phyloP scores from a whole-genome alignment of 345 rosid genomes.

The Gossypium thurberi region DNA sequence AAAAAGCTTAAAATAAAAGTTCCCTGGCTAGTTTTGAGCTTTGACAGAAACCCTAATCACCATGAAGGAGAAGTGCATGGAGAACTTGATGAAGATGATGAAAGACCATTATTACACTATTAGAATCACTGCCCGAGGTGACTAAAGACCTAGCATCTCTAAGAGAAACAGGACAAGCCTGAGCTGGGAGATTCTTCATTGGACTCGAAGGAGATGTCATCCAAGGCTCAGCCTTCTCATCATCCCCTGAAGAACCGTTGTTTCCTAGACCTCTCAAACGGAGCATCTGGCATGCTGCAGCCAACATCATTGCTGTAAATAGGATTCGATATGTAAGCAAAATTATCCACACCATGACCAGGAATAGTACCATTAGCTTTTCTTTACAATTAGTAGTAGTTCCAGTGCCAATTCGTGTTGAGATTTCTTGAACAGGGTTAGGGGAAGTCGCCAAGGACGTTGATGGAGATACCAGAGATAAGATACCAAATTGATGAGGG shows the following conservation, averaged over 20 bases:
- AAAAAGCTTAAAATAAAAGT: background rate
- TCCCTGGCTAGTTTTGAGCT: background rate
- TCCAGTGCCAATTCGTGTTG: background rate
- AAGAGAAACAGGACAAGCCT: slow-evolving; percentile 70
- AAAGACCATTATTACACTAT: slow-evolving; percentile 36
- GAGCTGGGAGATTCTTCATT: slow-evolving; percentile 73
- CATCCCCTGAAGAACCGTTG: slow-evolving; percentile 28
- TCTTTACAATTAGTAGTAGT: background rate
- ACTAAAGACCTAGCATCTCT: slow-evolving; percentile 44
- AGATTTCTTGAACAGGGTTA: slow-evolving; percentile 23
- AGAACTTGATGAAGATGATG: slow-evolving; percentile 63
- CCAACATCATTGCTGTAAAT: slow-evolving; percentile 48
- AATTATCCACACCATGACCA: slow-evolving; percentile 18
- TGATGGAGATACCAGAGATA: slow-evolving; percentile 26
- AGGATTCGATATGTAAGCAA: slow-evolving; percentile 86
- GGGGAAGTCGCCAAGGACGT: slow-evolving; percentile 3
- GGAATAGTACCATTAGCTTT: too few species aligned
- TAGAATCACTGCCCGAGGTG: slow-evolving; percentile 53
- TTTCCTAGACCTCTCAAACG: slow-evolving; percentile 76
- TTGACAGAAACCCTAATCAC: slow-evolving; percentile 26
- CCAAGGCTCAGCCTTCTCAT: slow-evolving; percentile 12
- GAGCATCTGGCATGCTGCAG: slow-evolving; percentile 36
- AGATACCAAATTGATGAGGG: slow-evolving; percentile 30
- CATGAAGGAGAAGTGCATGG: slow-evolving; percentile 84
- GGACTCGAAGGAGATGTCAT: slow-evolving; percentile 49